phyloP scores from a whole-genome alignment of 352 stramenopile species.

The Elongisporangium senticosum region DNA sequence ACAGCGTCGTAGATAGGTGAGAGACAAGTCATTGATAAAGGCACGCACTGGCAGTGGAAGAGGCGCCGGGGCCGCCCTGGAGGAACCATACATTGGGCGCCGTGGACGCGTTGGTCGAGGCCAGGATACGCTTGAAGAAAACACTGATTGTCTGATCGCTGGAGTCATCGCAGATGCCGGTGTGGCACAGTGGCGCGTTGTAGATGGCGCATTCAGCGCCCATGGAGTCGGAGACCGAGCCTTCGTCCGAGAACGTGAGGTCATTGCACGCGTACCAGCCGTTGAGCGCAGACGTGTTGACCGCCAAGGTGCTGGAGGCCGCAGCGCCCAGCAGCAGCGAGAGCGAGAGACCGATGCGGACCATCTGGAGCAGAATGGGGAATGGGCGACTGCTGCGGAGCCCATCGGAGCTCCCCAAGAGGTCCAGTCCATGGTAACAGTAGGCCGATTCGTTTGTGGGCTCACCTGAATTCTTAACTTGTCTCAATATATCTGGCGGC shows the following conservation, averaged over 20 bases:
- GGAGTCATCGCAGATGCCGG: slow-evolving; percentile 14
- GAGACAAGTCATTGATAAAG: background rate
- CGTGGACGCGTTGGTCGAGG: slow-evolving; percentile 9
- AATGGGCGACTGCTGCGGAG: background rate
- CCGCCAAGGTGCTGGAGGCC: background rate
- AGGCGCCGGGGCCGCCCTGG: slow-evolving; percentile 30
- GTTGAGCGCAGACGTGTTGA: slow-evolving; percentile 8
- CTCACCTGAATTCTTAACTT: background rate
- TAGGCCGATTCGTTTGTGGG: background rate
- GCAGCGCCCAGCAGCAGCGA: background rate
- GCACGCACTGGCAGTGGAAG: slow-evolving; percentile 29
- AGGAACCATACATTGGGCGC: slow-evolving; percentile 39
- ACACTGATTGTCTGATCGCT: slow-evolving; percentile 20
- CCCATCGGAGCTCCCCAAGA: background rate
- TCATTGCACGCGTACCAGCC: slow-evolving; percentile 28
- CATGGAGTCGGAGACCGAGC: background rate
- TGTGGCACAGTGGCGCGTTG: slow-evolving; percentile 26
- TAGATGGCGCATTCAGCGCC: slow-evolving; percentile 28
- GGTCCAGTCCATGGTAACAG: background rate
- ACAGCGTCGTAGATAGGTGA: no score
- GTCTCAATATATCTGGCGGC: background rate
- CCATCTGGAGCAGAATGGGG: background rate
- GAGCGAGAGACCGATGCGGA: background rate
- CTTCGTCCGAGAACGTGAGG: slow-evolving; percentile 18
- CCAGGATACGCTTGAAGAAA: slow-evolving; percentile 37